Base-by-base conservation (phyloP, 2,329 filamentous ascomycete species). In the Bipolaris victoriae region DNA sequence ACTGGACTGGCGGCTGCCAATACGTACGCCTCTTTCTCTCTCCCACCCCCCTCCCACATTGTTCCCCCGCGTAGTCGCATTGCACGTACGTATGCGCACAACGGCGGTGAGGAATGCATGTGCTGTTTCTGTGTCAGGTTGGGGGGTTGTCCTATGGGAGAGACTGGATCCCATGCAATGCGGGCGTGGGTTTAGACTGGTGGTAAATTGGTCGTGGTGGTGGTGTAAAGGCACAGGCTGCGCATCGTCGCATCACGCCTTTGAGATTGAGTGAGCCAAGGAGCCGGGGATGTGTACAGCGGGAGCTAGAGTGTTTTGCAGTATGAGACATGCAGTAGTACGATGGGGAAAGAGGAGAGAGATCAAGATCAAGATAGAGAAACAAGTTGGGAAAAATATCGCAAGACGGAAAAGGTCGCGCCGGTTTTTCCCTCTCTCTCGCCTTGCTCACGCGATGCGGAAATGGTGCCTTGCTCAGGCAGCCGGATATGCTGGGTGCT, bases 91-190 rank as follows among this genome's bases (percentile, higher is more conserved):
- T 24, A 44, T 5, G 22, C 15, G 15, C 7, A 36, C 52, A 45
- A 45, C 46, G 33, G 46, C 46, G 46, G 46, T 48, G 46, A 48
- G 46, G 7, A 7, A 48, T 37, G 46, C 46, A 48, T 48, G 46
- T 48, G 46, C 20, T 48, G 46, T 37, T 16, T 48, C 18, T 13
- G 40, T 43, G 22, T 26, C 40, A 43, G 16, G 33, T 45, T 13
- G 26, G 5, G 35, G 26, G n/a, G 7, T 7, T 3, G 9, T 13
- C 24, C 43, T 45, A 29, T 29, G 26, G 16, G n/a, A 20, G 10
- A 43, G 40, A 43, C 24, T 43, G 40, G 40, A n/a, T 26, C 22
- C 40, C 20, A 43, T 43, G 40, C 40, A 43, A 24, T 20, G 40
- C 40, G 24, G 22, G 11, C 22, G 40, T 24, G 22, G 22, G 7